These are phyloP conservation scores for grape (Vitis vinifera) DNA, from an alignment of 164 flowering plant genomes.

Conservation along the genomic window DNA sequence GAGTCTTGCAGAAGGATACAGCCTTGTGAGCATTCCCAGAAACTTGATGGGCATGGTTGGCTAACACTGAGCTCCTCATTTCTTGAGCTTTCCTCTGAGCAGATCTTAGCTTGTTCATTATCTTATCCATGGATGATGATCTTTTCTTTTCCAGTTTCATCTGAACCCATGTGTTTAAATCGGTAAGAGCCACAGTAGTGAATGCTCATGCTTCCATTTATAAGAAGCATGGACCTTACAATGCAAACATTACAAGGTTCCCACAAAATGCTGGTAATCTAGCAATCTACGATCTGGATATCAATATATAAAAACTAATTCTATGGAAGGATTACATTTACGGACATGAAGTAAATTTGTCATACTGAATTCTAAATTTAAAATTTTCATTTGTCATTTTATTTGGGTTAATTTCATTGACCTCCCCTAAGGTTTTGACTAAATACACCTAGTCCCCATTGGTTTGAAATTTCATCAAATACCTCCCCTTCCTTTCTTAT, in stretches of 20 bases:
- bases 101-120: conserved; percentile 79
- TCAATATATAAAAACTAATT: too few species aligned
- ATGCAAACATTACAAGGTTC: conserved; percentile 1
- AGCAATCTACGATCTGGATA: not conserved
- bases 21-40: conserved; percentile 41
- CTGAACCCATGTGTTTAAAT: conserved; percentile 33
- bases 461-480: too few species aligned
- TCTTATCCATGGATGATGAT: conserved; percentile 91
- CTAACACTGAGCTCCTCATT: conserved; percentile 71
- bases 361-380: too few species aligned
- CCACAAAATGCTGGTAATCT: not conserved
- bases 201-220: not conserved
- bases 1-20: conserved; percentile 45
- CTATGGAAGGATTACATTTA: too few species aligned
- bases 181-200: not conserved
- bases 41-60: conserved; percentile 52
- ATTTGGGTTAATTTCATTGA: too few species aligned
- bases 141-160: conserved; percentile 94
- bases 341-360: too few species aligned
- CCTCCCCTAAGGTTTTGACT: too few species aligned
- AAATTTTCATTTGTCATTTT: too few species aligned
- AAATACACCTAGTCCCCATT: too few species aligned
- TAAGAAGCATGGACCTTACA: not conserved
- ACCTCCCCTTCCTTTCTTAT: too few species aligned
- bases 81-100: conserved; percentile 91